These are phyloP conservation scores for Cotoneaster glaucophyllus DNA, from an alignment of 306 rosid genomes.

Conservation along the genomic window DNA sequence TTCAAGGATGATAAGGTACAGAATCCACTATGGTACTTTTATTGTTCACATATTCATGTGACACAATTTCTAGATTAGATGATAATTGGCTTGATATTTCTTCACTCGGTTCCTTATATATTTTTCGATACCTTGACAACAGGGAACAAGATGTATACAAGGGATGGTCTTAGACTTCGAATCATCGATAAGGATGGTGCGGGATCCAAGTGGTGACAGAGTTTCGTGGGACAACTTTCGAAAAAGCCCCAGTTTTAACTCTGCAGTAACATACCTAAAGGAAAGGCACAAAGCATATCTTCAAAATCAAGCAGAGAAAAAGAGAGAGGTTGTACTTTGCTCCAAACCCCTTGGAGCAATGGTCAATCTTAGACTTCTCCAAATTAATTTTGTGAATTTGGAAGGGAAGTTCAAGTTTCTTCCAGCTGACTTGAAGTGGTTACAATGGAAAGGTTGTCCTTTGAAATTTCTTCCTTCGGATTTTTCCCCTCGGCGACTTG, in stretches of 20 bases:
- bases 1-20: slow-evolving; percentile 36
- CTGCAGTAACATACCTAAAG: slow-evolving; percentile 21
- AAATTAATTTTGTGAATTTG: slow-evolving; percentile 45
- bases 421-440: slow-evolving; percentile 54
- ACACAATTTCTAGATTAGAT: no score
- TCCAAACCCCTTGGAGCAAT: slow-evolving; percentile 36
- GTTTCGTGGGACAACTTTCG: slow-evolving; percentile 17
- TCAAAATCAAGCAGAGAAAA: slow-evolving; percentile 19
- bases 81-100: no score
- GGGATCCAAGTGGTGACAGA: slow-evolving; percentile 6
- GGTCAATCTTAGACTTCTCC: slow-evolving; percentile 44
- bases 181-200: not conserved
- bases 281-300: slow-evolving; percentile 24
- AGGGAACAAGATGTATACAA: slow-evolving; percentile 34
- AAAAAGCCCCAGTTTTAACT: slow-evolving; percentile 14
- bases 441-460: slow-evolving; percentile 64
- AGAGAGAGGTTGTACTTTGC: slow-evolving; percentile 13
- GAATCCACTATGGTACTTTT: not conserved
- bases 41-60: not conserved
- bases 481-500: slow-evolving; percentile 33
- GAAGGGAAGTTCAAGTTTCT: slow-evolving; percentile 35
- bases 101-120: not conserved
- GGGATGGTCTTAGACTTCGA: slow-evolving; percentile 49
- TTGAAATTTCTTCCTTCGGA: slow-evolving; percentile 30
- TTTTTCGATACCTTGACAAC: slow-evolving; percentile 1